Evolutionary conservation across 1,284 basidiomycete species (phyloP), one percentile per base, ranked within the genome.

Genomic region (Meira miltonrushii): DNA sequence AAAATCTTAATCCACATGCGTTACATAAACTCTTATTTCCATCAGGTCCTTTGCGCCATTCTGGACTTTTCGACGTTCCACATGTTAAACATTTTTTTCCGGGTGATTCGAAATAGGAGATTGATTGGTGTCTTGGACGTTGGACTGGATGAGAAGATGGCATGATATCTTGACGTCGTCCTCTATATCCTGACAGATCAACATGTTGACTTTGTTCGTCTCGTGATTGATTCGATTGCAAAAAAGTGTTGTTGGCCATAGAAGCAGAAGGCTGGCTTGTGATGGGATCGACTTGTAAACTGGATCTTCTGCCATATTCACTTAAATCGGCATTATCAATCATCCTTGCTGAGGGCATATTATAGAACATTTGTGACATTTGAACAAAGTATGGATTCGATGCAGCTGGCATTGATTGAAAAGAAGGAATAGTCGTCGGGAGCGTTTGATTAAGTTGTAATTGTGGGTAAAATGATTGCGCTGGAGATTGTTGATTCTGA

Each of bases 41-140:
- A 2, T 69, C 64, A 0, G 75, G 75, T 1, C 75, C 75, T 79
- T 94, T 92, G 71, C 92, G 83, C 92, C 92, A 96, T 79, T 96
- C 93, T 0, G 92, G 92, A 69, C 88, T 91, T 55, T 87, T 86
- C 12, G 86, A 65, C 49, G 72, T 78, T 38, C 77, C 77, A 51
- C 78, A 79, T 55, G 75, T 77, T 7, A 70, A 67, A 68, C 78
- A 79, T 12, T 59, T 56, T 50, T 75, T 77, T 33, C 9, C 12
- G 13, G 25, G 15, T 23, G 25, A 13, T n/a, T 38, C 12, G n/a
- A 17, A 7, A 38, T 12, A 13, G 5, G 17, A 17, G n/a, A n/a
- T 13, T 12, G 48, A n/a, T 13, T 8, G 15, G 11, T 11, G 48
- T 33, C 28, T 33, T 4, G 8, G 28, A 15, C 63, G 64, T 17